Percentiles rank a stretch among this genome's conserved stretches.
phyloP scores from a whole-genome alignment of 768 basidiomycete species.

The Hirschioporus abietinus region DNA sequence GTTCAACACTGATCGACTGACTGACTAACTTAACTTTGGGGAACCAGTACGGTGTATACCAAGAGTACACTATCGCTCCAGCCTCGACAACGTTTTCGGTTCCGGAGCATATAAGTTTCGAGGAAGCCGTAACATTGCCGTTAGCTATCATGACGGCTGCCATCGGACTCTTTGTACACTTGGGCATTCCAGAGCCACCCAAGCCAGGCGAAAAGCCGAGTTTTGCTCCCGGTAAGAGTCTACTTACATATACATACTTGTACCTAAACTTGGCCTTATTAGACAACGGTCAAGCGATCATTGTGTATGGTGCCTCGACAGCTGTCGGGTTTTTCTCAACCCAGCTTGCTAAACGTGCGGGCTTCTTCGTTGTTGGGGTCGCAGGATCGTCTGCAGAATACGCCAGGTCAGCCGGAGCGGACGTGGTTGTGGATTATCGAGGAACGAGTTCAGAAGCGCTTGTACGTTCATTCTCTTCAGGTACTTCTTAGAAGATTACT shows the following conservation, averaged over 20 bases:
- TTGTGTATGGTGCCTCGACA: conserved; percentile 5
- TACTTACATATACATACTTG: neutral
- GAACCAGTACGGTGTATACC: conserved; percentile 7
- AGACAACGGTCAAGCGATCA: neutral
- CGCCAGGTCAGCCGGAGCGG: neutral
- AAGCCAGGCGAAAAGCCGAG: neutral
- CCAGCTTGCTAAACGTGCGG: conserved; percentile 7
- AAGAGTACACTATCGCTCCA: conserved; percentile 5
- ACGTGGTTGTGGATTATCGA: neutral
- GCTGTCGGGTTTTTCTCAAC: conserved; percentile 4
- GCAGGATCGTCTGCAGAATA: neutral
- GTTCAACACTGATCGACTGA: neutral
- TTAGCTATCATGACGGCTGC: conserved; percentile 14
- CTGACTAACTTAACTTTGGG: neutral
- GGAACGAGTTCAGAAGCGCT: neutral
- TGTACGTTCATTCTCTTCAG: too few relatives aligned
- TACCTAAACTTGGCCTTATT: neutral
- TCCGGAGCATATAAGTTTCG: conserved; percentile 12
- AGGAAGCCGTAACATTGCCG: conserved; percentile 14
- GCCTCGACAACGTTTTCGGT: conserved; percentile 9
- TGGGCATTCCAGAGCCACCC: conserved; percentile 12
- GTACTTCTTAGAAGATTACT: too few relatives aligned
- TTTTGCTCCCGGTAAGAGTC: neutral
- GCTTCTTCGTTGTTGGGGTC: conserved; percentile 6
- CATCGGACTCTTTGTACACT: conserved; percentile 10